phyloP scores from a whole-genome alignment of 805 yeast genomes.

The Priceomyces haplophilus region DNA sequence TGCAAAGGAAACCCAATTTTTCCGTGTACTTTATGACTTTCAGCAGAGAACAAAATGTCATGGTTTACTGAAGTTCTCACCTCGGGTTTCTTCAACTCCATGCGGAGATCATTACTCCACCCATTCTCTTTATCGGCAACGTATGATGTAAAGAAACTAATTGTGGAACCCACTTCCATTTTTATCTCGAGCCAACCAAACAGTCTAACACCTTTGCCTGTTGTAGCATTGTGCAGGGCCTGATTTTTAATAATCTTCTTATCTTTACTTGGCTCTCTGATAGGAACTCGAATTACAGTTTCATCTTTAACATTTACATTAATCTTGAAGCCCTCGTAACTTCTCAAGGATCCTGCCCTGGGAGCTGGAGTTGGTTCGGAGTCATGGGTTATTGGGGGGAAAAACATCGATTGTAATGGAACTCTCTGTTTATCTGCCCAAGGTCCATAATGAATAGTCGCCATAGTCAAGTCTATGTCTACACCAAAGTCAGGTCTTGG shows the following conservation, averaged over 20 bases:
- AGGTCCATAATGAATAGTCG: constrained; percentile 83
- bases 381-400: constrained; percentile 67
- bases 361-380: constrained; percentile 32
- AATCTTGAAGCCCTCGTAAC: constrained; percentile 54
- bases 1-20: constrained; percentile 66
- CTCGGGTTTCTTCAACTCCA: constrained; percentile 55
- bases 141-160: constrained; percentile 47
- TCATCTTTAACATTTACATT: constrained; percentile 63
- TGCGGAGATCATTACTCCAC: constrained; percentile 47
- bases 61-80: constrained; percentile 85
- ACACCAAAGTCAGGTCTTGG: constrained; percentile 46
- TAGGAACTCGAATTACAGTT: constrained; percentile 69
- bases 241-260: constrained; percentile 23
- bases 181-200: constrained; percentile 92
- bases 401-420: constrained; percentile 59
- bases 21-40: constrained; percentile 51
- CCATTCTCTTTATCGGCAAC: constrained; percentile 53
- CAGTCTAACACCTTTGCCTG: constrained; percentile 45
- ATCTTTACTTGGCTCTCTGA: constrained; percentile 82
- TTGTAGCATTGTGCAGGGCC: constrained; percentile 5
- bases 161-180: constrained; percentile 49
- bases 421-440: constrained; percentile 90
- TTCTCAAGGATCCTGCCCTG: constrained; percentile 50
- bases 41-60: constrained; percentile 67
- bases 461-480: constrained; percentile 54